Percentiles rank a stretch among this genome's conserved stretches.
These are phyloP conservation scores for Aquilaria agallochum DNA, from an alignment of 441 rosid species.

Conservation along the genomic window DNA sequence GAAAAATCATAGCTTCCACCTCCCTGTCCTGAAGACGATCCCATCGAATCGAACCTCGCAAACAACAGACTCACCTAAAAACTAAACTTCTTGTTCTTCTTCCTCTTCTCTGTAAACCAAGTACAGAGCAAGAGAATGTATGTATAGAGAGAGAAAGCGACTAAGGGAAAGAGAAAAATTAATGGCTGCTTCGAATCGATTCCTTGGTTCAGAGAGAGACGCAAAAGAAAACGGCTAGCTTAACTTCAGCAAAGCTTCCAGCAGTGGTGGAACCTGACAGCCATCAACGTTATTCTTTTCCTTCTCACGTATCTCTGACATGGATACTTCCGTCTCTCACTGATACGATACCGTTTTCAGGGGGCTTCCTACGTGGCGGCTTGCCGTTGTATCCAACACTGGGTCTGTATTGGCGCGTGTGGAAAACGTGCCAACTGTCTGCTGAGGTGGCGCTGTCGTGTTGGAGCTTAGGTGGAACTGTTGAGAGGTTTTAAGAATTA, in stretches of 20 bases:
- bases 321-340: not conserved
- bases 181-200: no score
- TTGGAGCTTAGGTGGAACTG: conserved; percentile 8
- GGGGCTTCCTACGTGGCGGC: not conserved
- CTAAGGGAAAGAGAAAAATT: not conserved
- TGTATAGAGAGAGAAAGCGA: conserved; percentile 21
- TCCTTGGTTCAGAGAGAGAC: conserved; percentile 12
- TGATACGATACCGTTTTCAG: conserved; percentile 21
- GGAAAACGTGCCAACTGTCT: conserved; percentile 16
- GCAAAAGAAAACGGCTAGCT: conserved; percentile 48
- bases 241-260: no score
- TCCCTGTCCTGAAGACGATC: conserved; percentile 51
- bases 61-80: no score
- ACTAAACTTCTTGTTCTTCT: conserved; percentile 1
- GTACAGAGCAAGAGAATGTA: conserved; percentile 28
- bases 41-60: conserved; percentile 26
- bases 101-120: conserved; percentile 13
- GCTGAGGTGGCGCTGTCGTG: conserved; percentile 29
- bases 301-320: not conserved
- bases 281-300: conserved; percentile 37
- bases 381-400: not conserved
- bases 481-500: conserved; percentile 14
- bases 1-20: conserved; percentile 48
- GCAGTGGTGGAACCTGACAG: conserved; percentile 31
- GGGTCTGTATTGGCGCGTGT: conserved; percentile 8